Percentiles rank a stretch among this genome's conserved stretches.
Evolutionary conservation across 371 early-diverging fungal genomes (phyloP).

Genomic region (Batrachochytrium dendrobatidis): DNA sequence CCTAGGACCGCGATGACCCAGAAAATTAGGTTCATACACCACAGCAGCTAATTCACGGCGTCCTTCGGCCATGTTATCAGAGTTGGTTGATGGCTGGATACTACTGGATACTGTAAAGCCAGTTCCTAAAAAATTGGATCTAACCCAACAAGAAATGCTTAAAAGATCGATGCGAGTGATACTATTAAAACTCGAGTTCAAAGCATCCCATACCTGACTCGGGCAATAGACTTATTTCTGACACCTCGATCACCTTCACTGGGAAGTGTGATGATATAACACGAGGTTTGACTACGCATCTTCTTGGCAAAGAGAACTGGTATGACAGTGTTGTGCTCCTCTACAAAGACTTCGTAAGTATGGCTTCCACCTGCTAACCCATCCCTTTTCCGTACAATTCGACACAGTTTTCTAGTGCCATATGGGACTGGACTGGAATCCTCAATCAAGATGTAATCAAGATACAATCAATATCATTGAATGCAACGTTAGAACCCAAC

Average conservation of each 20-base stretch:
- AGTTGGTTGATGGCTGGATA: slow-evolving; percentile 40
- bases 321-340: slow-evolving; percentile 35
- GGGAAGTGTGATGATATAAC: slow-evolving; percentile 61
- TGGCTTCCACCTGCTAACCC: slow-evolving; percentile 64
- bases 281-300: slow-evolving; percentile 59
- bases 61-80: slow-evolving; percentile 13
- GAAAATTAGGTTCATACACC: slow-evolving; percentile 72
- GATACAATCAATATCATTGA: background rate
- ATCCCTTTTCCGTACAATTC: slow-evolving; percentile 63
- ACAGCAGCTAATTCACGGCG: background rate
- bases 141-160: background rate
- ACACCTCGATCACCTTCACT: slow-evolving; percentile 13
- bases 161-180: background rate
- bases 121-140: slow-evolving; percentile 82
- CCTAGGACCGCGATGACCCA: slow-evolving; percentile 87
- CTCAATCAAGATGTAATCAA: background rate
- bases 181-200: no score
- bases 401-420: slow-evolving; percentile 66
- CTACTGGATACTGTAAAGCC: slow-evolving; percentile 69
- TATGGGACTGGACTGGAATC: slow-evolving; percentile 62
- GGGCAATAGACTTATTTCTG: slow-evolving; percentile 15
- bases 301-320: slow-evolving; percentile 50
- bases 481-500: background rate
- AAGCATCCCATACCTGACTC: slow-evolving; percentile 8
- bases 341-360: slow-evolving; percentile 64